A percentile compares a stretch with the other conserved stretches of the same genome.
Evolutionary conservation across 345 rosid genomes (phyloP).

Genomic region (Citrus hindsii): DNA sequence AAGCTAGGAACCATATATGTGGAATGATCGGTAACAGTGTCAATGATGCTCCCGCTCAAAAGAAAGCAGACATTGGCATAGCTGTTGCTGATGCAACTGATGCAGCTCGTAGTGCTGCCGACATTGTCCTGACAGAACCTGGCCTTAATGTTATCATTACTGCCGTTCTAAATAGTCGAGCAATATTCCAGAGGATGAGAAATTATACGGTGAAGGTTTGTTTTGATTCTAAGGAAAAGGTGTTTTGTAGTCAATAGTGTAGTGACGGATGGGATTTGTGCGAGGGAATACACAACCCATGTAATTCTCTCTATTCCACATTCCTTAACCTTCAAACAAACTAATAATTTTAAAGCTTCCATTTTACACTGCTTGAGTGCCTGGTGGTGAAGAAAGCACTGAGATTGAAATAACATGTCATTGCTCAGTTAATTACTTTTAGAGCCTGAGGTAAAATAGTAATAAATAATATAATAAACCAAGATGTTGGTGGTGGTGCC

Average conservation of each 20-base stretch:
- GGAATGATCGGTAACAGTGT: conserved; percentile 64
- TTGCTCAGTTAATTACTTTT: not conserved
- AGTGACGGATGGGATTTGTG: not conserved
- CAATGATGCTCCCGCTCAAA: conserved; percentile 69
- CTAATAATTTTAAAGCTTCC: not conserved
- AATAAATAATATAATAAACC: no score
- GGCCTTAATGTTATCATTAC: conserved; percentile 63
- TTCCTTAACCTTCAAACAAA: no score
- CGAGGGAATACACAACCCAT: no score
- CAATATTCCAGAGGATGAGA: conserved; percentile 68
- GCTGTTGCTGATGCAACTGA: conserved; percentile 77
- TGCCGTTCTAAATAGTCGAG: conserved; percentile 58
- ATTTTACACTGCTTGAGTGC: not conserved
- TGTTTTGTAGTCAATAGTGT: not conserved
- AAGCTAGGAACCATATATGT: conserved; percentile 61
- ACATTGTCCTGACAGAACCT: conserved; percentile 64
- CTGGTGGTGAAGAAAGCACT: not conserved
- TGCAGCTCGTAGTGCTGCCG: conserved; percentile 75
- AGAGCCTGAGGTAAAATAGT: not conserved
- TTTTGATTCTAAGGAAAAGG: no score
- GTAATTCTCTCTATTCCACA: no score
- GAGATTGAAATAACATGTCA: not conserved
- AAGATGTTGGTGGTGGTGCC: not conserved
- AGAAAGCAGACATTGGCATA: conserved; percentile 68
- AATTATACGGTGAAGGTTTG: conserved; percentile 48